A percentile compares a stretch with the other conserved stretches of the same genome.
phyloP scores from a whole-genome alignment of 805 yeast species.

The Suhomyces sp. region DNA sequence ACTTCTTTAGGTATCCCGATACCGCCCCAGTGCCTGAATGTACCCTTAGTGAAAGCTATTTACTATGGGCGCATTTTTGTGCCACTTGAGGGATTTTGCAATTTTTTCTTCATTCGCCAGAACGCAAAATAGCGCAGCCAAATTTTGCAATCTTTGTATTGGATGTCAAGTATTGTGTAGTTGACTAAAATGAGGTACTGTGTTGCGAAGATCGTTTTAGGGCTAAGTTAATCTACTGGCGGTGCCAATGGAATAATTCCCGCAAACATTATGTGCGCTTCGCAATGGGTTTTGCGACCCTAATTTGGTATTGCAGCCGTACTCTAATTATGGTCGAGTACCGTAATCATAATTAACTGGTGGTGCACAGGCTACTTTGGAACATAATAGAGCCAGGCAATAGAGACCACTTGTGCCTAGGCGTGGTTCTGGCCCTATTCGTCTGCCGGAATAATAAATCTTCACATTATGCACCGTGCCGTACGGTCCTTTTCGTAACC shows the following conservation, averaged over 20 bases:
- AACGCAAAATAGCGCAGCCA: slow-evolving; percentile 1
- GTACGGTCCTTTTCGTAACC: too few relatives aligned
- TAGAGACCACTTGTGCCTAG: background rate
- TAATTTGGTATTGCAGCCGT: background rate
- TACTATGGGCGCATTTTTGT: too few relatives aligned
- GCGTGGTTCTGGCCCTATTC: background rate
- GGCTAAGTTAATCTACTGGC: background rate
- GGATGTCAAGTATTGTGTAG: background rate
- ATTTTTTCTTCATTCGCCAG: background rate
- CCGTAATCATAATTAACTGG: background rate
- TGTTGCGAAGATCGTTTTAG: too few relatives aligned
- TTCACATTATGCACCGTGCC: too few relatives aligned
- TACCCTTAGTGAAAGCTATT: too few relatives aligned
- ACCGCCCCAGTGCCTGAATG: background rate
- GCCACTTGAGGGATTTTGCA: background rate
- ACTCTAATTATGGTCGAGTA: background rate
- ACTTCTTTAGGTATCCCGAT: too few relatives aligned
- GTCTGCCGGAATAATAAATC: background rate
- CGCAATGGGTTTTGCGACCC: background rate
- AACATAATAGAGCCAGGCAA: background rate
- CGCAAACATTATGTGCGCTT: background rate
- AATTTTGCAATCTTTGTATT: background rate
- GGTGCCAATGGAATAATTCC: slow-evolving; percentile 5
- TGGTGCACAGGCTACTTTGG: background rate
- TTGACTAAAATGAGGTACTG: background rate